Evolutionary conservation across 148 eudicot species (phyloP).

Genomic region (Silene latifolia): DNA sequence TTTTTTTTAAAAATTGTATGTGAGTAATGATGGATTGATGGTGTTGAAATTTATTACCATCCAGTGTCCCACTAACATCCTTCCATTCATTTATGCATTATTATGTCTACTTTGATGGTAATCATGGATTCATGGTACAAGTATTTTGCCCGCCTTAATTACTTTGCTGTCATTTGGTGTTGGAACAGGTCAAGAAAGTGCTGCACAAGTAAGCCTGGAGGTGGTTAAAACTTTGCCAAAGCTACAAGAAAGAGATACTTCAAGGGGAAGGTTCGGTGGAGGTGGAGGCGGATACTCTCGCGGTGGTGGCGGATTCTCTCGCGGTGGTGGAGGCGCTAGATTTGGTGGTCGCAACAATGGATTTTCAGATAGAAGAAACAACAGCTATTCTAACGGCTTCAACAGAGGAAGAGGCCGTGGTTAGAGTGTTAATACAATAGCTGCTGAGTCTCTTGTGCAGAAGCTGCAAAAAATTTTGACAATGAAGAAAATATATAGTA

Average conservation of each 20-base stretch:
- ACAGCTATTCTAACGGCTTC: slow-evolving; percentile 26
- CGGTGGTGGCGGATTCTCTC: slow-evolving; percentile 41
- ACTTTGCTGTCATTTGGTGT: neutral
- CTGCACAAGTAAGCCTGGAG: slow-evolving; percentile 60
- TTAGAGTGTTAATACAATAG: neutral
- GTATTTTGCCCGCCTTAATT: no score
- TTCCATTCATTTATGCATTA: no score
- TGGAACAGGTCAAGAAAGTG: slow-evolving; percentile 58
- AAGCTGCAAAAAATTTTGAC: slow-evolving; percentile 27
- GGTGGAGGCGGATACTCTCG: slow-evolving; percentile 36
- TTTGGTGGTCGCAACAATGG: slow-evolving; percentile 45
- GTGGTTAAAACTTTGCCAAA: slow-evolving; percentile 61
- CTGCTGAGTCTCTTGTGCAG: neutral
- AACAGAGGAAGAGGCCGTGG: slow-evolving; percentile 46
- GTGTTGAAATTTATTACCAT: neutral
- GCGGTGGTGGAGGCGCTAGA: slow-evolving; percentile 47
- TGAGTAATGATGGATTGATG: neutral
- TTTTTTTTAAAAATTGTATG: no score
- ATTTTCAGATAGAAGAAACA: slow-evolving; percentile 29
- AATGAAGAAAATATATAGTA: slow-evolving; percentile 10
- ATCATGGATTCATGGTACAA: no score
- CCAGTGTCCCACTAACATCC: no score
- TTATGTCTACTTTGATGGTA: no score
- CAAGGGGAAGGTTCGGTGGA: slow-evolving; percentile 52
- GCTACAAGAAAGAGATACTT: slow-evolving; percentile 57